Conservation (phyloP, 495 filamentous ascomycete genomes). For the Parachaetomium inaequale region DNA sequence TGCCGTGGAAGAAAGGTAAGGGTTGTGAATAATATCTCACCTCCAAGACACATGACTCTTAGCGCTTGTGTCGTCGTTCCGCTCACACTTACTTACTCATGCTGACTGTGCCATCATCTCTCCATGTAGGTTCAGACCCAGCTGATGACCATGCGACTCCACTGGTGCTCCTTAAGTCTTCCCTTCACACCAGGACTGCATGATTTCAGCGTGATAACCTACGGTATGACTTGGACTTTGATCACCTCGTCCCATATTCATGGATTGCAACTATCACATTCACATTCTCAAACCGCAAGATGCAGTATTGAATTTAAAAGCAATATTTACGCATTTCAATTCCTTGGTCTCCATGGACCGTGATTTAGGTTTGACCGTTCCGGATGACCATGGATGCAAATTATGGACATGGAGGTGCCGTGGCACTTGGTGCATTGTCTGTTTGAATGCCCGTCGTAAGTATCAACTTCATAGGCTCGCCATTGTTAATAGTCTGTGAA, state of each 20-base stretch:
- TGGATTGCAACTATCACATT: neutral
- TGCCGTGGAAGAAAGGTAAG: neutral
- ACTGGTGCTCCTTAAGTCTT: neutral
- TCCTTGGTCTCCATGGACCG: too few species aligned
- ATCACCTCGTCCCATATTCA: neutral
- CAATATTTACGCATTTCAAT: too few species aligned
- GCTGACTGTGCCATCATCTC: neutral
- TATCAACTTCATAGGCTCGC: too few species aligned
- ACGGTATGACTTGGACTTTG: neutral
- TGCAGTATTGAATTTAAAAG: neutral
- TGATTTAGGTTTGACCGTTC: too few species aligned
- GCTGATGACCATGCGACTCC: neutral
- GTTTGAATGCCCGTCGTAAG: too few species aligned
- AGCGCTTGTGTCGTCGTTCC: neutral
- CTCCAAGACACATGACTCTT: too few species aligned
- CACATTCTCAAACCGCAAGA: too few species aligned
- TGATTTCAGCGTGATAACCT: neutral
- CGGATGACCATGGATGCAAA: too few species aligned
- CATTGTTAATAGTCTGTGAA: too few species aligned
- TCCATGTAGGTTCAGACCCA: neutral
- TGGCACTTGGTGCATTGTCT: too few species aligned
- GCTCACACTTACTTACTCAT: neutral
- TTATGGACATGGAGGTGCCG: too few species aligned
- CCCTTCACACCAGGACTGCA: neutral
- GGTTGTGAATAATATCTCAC: neutral